Evolutionary conservation across 2,329 filamentous ascomycete species (phyloP).

Genomic region (Apiospora malaysiana): DNA sequence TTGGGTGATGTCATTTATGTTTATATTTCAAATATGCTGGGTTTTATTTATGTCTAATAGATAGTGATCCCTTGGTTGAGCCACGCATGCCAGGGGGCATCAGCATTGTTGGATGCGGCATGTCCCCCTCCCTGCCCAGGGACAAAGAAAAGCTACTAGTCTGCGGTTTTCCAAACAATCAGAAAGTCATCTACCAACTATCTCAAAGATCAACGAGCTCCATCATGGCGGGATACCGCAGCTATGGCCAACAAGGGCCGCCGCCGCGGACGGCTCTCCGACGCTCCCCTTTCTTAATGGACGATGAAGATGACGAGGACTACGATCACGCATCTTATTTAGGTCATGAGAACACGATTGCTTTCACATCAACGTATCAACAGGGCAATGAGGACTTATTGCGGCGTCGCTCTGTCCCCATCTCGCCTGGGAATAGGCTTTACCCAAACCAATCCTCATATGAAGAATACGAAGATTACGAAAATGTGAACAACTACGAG

Average conservation of each 20-base stretch:
- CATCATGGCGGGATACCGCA: background rate
- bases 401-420: background rate
- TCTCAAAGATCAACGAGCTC: too few relatives aligned
- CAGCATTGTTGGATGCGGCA: background rate
- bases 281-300: background rate
- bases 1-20: background rate
- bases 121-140: background rate
- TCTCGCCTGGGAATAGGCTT: too few relatives aligned
- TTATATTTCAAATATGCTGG: background rate
- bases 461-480: too few relatives aligned
- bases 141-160: background rate
- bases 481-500: background rate
- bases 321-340: background rate
- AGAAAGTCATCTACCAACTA: too few relatives aligned
- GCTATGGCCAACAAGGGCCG: background rate
- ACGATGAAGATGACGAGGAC: background rate
- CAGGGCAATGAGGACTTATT: background rate
- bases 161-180: background rate
- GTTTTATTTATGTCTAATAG: background rate
- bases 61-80: background rate
- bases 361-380: background rate
- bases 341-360: background rate
- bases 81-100: slow-evolving; percentile 11
- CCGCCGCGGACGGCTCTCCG: background rate
- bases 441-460: background rate